A percentile compares a stretch with the other conserved stretches of the same genome.
These are phyloP conservation scores for Fraxinus ornus DNA, from an alignment of 305 asterid species.

Conservation along the genomic window DNA sequence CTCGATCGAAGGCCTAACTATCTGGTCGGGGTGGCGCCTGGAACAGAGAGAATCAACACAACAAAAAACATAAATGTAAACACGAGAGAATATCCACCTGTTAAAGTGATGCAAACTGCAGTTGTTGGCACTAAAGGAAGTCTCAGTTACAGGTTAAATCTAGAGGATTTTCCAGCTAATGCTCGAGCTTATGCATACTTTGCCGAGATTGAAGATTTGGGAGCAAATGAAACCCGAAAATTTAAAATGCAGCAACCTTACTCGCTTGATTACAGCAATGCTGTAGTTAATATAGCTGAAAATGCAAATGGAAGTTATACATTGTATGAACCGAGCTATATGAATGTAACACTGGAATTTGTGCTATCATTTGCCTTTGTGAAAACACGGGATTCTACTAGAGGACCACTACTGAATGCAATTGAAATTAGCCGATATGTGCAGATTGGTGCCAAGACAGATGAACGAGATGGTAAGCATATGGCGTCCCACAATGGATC, in stretches of 20 bases:
- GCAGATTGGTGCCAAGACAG: slow-evolving; percentile 66
- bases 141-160: slow-evolving; percentile 73
- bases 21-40: slow-evolving; percentile 89
- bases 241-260: slow-evolving; percentile 83
- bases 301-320: slow-evolving; percentile 92
- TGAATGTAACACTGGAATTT: slow-evolving; percentile 78
- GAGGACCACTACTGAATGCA: slow-evolving; percentile 80
- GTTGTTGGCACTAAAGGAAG: slow-evolving; percentile 79
- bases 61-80: slow-evolving; percentile 50
- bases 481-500: not conserved
- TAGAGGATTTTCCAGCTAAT: slow-evolving; percentile 90
- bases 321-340: slow-evolving; percentile 91
- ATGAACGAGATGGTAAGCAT: slow-evolving; percentile 65
- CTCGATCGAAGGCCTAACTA: slow-evolving; percentile 70
- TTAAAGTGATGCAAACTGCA: slow-evolving; percentile 94
- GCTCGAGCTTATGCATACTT: slow-evolving; percentile 93
- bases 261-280: slow-evolving; percentile 80
- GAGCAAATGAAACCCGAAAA: slow-evolving; percentile 64
- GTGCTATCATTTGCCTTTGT: slow-evolving; percentile 76
- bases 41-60: slow-evolving; percentile 80
- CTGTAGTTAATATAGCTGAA: slow-evolving; percentile 93
- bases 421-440: slow-evolving; percentile 87
- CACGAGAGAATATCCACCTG: slow-evolving; percentile 95
- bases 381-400: slow-evolving; percentile 71
- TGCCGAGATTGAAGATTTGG: slow-evolving; percentile 82